Evolutionary conservation across 2,329 filamentous ascomycete genomes (phyloP), one percentile per base, ranked within the genome.

Genomic region (Aureobasidium subglaciale): DNA sequence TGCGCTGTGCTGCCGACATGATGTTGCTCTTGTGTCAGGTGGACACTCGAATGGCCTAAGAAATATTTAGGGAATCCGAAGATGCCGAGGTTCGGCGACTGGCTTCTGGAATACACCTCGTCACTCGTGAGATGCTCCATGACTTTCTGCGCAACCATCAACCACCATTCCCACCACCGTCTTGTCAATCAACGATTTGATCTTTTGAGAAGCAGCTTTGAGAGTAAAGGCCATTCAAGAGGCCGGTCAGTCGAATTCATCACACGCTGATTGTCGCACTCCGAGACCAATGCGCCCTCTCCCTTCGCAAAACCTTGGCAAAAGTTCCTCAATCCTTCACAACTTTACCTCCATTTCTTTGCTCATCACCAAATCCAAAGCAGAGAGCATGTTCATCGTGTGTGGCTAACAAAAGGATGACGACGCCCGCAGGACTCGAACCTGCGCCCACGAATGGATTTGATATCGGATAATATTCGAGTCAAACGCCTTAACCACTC

Each of bases 1-100:
- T 59, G 35, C 65, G 63, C 15, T 64, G 62, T 1, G 62, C 61
- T 45, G 63, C 67, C 29, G 67, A 69, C 67, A 69, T 69, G 25
- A 34, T 49, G 32, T 37, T 11, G 7, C 6, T 34, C 27, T 15
- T 18, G 22, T 29, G 29, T 9, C 15, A 22, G 11, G 22, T 7
- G 10, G 20, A 49, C 1, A 9, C 3, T 2, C 27, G 15, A 22
- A 11, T 29, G 4, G 16, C 2, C 13, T 24, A 42, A 32, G 32
- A 49, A 48, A 49, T 27, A 27, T 49, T 32, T 50, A 16, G 46
- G 10, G 11, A 18, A 24, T 27, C 24, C 15, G 32, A 22, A 38
- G 46, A 50, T 50, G 46, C 46, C 46, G 24, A 29, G 46, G 46
- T 30, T 50, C 46, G 45, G 45, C 45, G 29, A n/a, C n/a, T n/a